Evolutionary conservation across 2,329 filamentous ascomycete species (phyloP).

Genomic region (Colletotrichum sp.): DNA sequence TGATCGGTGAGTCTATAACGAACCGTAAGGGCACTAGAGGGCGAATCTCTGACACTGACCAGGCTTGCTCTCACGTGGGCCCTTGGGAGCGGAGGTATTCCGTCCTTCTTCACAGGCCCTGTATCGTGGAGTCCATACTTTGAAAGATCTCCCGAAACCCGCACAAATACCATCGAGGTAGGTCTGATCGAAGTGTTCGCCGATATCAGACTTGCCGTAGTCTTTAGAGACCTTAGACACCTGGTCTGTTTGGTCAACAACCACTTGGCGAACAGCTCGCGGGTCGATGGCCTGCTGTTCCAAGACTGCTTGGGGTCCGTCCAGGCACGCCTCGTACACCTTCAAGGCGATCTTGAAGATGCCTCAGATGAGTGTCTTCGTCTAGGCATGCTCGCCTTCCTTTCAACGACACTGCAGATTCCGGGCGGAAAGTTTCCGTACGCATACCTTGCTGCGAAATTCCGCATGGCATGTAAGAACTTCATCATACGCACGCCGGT

Average conservation of each 20-base stretch:
- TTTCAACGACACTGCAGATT: neutral
- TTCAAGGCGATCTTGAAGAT: neutral
- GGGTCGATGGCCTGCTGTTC: neutral
- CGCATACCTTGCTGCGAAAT: neutral
- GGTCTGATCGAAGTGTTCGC: neutral
- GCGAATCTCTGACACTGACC: neutral
- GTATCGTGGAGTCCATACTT: neutral
- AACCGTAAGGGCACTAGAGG: neutral
- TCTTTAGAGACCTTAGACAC: neutral
- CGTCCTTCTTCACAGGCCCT: neutral
- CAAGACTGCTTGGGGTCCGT: neutral
- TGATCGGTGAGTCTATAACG: neutral
- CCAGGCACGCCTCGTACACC: neutral
- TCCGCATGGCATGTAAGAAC: neutral
- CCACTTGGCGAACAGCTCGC: neutral
- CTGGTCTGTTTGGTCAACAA: neutral
- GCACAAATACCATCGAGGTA: neutral
- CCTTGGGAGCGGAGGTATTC: neutral
- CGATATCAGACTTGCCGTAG: neutral
- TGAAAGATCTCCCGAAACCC: neutral
- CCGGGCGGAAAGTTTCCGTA: neutral
- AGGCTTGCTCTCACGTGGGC: neutral
- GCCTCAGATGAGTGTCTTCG: neutral
- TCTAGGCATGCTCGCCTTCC: neutral
- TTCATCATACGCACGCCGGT: neutral